Base-by-base conservation (phyloP, 1,284 basidiomycete genomes). In the Boletus semigastroideus region DNA sequence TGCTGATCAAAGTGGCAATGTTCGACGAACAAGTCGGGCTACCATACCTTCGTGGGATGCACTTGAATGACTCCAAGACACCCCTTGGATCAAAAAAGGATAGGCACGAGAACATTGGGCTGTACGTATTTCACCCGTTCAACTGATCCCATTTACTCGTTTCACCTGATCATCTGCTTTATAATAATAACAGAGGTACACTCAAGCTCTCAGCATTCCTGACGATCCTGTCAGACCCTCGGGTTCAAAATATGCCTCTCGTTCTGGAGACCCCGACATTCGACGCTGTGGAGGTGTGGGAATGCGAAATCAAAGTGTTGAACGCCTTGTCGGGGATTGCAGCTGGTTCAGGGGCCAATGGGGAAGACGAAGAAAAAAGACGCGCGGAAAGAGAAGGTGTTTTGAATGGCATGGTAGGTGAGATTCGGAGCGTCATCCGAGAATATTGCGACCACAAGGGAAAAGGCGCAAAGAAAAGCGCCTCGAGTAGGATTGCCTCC, bases 41-140 rank as follows among this genome's bases (percentile, higher is more conserved):
- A 30, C 67, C 77, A 13, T 92, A 90, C 63, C 80, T 94, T 14
- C 78, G 82, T 6, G 90, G 85, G 1, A 86, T 94, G 78, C 92
- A 95, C 65, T 65, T 94, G 48, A 95, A 95, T 68, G 92, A 94
- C 65, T 90, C 87, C 5, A 91, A 91, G 63, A 78, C 76, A 14
- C 73, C 72, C 1, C 74, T 85, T 7, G 80, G 77, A 1, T 85
- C 83, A 20, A 84, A 81, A 61, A 84, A 83, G 58, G 92, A 94
- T 64, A 71, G 90, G 28, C 92, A 94, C 63, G 86, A 91, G 66
- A 94, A 93, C 57, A 85, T 94, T 40, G 92, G 91, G 14, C 66
- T 89, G 86, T 90, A 60, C 59, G 61, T 50, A 4, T 46, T 16
- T 19, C 13, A 14, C n/a, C 20, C 25, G 7, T 25, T 7, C n/a